Evolutionary conservation across 768 basidiomycete genomes (phyloP), one percentile per base, ranked within the genome.

Genomic region (Daedalea quercina): DNA sequence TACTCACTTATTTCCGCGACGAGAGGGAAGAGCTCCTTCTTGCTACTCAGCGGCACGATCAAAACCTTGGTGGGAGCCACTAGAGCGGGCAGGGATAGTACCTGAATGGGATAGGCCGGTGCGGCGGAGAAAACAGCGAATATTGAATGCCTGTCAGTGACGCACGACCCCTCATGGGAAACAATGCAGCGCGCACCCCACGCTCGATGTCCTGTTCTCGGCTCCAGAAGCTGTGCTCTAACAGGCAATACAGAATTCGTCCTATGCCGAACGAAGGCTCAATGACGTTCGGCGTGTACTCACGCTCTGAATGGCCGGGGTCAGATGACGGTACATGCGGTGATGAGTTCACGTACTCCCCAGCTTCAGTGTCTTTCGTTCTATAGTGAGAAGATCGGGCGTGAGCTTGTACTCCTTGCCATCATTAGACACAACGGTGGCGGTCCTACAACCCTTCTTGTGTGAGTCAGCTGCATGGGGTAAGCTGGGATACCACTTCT

Each of bases 261-360:
- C 95, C 95, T 59, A 98, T 82, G 54, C 96, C 95, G 70, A 97
- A 96, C 3, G 96, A 99, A 22, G 96, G 94, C 68, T 97, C 95
- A 67, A 98, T 95, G 69, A 99, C 96, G 69, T 97, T 98, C 34
- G 95, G 96, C 51, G 84, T 92, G 71, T 80, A 96, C 71, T 97
- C 94, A 58, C 95, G 90, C 59, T 91, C 94, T 96, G 65, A 53
- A 50, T 51, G 48, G 46, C 49, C 24, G 58, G 51, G 51, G 63
- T 64, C 65, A 66, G 53, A 60, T 65, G 62, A 65, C 54, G 41
- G 11, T 54, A 50, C 55, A 54, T 55, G 48, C 50, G 53, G 47
- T 25, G 52, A 57, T 43, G 55, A 45, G 24, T 44, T 24, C 22
- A 76, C 82, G 57, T 58, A 88, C 95, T 77, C 31, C 86, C 85